These are phyloP conservation scores for Chalciporus pseudorubinellus DNA, from an alignment of 768 basidiomycete genomes.

Conservation along the genomic window DNA sequence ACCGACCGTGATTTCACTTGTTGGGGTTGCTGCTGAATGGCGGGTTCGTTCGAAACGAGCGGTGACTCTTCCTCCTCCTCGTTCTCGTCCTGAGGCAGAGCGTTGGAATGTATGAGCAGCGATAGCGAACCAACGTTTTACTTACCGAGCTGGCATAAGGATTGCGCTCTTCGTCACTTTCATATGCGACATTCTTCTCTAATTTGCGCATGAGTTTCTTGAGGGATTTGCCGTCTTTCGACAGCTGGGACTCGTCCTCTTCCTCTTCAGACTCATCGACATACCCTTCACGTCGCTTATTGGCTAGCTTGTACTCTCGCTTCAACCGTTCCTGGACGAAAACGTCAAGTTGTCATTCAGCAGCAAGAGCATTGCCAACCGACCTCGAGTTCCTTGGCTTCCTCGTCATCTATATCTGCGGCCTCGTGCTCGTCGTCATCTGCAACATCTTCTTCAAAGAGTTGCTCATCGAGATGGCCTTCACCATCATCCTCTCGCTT, in stretches of 20 bases:
- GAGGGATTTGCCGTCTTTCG: conserved; percentile 74
- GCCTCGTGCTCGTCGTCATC: conserved; percentile 84
- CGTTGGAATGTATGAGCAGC: background rate
- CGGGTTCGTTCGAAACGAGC: conserved; percentile 40
- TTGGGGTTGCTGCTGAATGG: conserved; percentile 41
- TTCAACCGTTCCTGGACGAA: conserved; percentile 71
- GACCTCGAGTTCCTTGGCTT: conserved; percentile 80
- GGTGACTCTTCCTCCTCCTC: conserved; percentile 70
- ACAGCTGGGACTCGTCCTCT: conserved; percentile 53
- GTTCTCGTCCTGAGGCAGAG: conserved; percentile 53
- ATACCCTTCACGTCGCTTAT: conserved; percentile 66
- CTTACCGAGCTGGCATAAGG: conserved; percentile 79
- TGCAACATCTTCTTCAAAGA: conserved; percentile 81
- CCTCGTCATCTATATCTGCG: conserved; percentile 76
- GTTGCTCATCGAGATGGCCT: conserved; percentile 78
- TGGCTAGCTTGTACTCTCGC: conserved; percentile 75
- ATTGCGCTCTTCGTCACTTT: conserved; percentile 76
- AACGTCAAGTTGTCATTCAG: background rate
- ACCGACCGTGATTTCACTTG: conserved; percentile 45
- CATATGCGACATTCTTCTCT: conserved; percentile 81
- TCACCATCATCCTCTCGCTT: conserved; percentile 69
- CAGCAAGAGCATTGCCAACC: conserved; percentile 13
- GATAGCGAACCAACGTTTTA: conserved; percentile 4
- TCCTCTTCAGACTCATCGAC: conserved; percentile 80
- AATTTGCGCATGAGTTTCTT: conserved; percentile 83